A percentile compares a stretch with the other conserved stretches of the same genome.
Conservation (phyloP, 1,139 yeast species). For the Yamadazyma dushanensis region DNA sequence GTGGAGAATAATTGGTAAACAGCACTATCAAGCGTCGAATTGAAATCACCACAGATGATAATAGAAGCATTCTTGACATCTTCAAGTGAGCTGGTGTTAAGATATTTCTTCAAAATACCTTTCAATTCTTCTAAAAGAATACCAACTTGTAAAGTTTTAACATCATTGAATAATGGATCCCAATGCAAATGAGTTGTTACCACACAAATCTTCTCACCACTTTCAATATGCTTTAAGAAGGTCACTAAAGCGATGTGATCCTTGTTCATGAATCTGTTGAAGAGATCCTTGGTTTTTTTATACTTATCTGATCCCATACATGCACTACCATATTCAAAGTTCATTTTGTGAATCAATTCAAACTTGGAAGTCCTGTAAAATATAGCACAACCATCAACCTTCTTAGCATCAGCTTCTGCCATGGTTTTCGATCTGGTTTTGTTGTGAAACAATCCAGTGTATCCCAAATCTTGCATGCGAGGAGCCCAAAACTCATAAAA, state of each 20-base stretch:
- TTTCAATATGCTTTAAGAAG: constrained; percentile 69
- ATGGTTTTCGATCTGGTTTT: constrained; percentile 93
- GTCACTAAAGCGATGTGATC: constrained; percentile 87
- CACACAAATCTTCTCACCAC: constrained; percentile 72
- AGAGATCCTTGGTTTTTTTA: constrained; percentile 90
- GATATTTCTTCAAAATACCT: constrained; percentile 51
- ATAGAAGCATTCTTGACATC: constrained; percentile 70
- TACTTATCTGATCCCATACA: constrained; percentile 88
- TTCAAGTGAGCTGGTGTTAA: constrained; percentile 46
- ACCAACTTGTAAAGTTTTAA: constrained; percentile 93
- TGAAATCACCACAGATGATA: constrained; percentile 93
- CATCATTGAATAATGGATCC: constrained; percentile 97
- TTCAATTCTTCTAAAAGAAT: constrained; percentile 87
- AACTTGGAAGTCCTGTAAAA: constrained; percentile 75
- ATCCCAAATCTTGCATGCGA: constrained; percentile 68
- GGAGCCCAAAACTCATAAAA: constrained; percentile 88
- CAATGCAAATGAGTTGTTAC: constrained; percentile 96
- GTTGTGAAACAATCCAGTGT: constrained; percentile 77
- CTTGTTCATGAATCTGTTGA: constrained; percentile 94
- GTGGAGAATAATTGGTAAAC: constrained; percentile 87
- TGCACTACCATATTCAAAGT: constrained; percentile 82
- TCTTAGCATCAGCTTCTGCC: constrained; percentile 78
- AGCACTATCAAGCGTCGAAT: constrained; percentile 84
- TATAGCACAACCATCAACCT: constrained; percentile 97
- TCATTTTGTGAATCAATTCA: constrained; percentile 66